Evolutionary conservation across 352 stramenopile species (phyloP).

Genomic region (Phytophthora agathidicida): DNA sequence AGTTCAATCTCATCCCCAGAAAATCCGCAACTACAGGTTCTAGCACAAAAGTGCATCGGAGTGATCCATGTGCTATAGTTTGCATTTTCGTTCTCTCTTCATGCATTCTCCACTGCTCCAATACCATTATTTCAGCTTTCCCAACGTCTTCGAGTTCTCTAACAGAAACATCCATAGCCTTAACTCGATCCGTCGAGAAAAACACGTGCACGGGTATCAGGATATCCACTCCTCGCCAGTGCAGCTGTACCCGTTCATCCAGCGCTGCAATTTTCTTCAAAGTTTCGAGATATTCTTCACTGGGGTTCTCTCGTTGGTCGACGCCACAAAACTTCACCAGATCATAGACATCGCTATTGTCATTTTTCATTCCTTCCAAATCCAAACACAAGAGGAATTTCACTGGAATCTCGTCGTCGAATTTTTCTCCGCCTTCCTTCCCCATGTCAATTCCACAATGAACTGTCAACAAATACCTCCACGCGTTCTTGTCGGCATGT

Average conservation of each 20-base stretch:
- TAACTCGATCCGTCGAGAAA: conserved; percentile 9
- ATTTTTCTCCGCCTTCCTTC: conserved; percentile 2
- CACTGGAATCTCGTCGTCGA: background rate
- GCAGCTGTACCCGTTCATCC: background rate
- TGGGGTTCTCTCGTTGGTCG: background rate
- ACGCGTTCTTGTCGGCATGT: conserved; percentile 1
- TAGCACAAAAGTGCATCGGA: conserved; percentile 10
- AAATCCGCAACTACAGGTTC: conserved; percentile 4
- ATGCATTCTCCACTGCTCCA: background rate
- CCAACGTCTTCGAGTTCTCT: background rate
- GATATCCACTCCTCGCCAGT: conserved; percentile 1
- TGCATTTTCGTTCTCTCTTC: background rate
- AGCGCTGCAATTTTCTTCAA: conserved; percentile 2
- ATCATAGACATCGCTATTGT: background rate
- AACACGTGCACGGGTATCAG: conserved; percentile 5
- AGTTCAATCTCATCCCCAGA: background rate
- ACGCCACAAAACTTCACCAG: conserved; percentile 3
- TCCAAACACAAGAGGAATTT: conserved; percentile 9
- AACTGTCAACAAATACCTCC: conserved; percentile 2
- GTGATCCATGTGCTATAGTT: background rate
- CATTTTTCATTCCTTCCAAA: background rate
- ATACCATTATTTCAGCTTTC: conserved; percentile 1
- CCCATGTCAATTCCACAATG: conserved; percentile 6
- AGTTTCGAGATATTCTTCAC: conserved; percentile 3
- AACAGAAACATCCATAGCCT: conserved; percentile 2